Base-by-base conservation (phyloP, 2,329 filamentous ascomycete species). In the Fusarium nanum region DNA sequence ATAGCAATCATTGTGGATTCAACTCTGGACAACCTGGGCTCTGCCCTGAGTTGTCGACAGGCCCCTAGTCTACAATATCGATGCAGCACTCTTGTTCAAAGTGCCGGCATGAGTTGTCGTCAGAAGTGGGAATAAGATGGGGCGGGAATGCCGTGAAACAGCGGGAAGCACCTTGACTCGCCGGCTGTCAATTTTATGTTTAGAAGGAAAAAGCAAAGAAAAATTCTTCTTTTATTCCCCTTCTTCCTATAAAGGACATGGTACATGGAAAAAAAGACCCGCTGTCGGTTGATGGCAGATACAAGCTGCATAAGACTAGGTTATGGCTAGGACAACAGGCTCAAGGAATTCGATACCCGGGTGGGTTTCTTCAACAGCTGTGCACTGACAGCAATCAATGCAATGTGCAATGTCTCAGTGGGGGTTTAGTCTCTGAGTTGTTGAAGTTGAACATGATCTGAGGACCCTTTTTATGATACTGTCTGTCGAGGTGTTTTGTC, bases 101-200 rank as follows among this genome's bases (percentile, higher is more conserved):
- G 53, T 71, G 25, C 68, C 68, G 68, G 68, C 68, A 71, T 71
- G 42, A 71, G 56, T 62, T 62, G 53, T 71, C 48, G 52, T 59
- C 60, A 72, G 56, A 61, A 52, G 61, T 68, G 70, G 72, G 60
- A 67, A 71, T 71, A 59, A n/a, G 69, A 69, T 68, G 64, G 64
- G 71, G 69, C 54, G 71, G 58, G 54, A 64, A 64, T 67, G 64
- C 64, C 64, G 63, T 56, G 64, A 68, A 67, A 59, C 63, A 32
- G 63, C 49, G 63, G 58, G 67, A 71, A 41, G 53, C 49, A 37
- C 28, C 56, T 57, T 61, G 45, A 32, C 32, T 56, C 27, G 53
- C 61, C 44, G 30, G 30, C 25, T 28, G 25, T 53, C 41, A 47
- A 55, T 53, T 34, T 25, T 49, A 48, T 56, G 18, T 56, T 32